These are phyloP conservation scores for Blechomonas ayalai DNA, from an alignment of 208 protist genomes.

Conservation along the genomic window DNA sequence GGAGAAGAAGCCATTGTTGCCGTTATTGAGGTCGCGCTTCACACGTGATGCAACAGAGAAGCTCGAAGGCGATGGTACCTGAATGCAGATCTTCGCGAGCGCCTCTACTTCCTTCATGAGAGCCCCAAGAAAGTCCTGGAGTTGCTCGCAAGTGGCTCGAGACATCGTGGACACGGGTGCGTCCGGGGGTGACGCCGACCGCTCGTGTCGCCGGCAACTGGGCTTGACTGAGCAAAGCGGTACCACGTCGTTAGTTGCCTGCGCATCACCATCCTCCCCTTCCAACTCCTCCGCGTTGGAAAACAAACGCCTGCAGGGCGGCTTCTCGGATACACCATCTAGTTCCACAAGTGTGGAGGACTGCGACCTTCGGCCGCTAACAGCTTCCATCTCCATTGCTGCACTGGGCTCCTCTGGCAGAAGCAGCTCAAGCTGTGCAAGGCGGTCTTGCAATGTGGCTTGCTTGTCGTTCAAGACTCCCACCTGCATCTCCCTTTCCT, in stretches of 20 bases:
- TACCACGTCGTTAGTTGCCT: too few species aligned
- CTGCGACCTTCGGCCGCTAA: too few species aligned
- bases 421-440: slow-evolving; percentile 19
- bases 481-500: slow-evolving; percentile 40
- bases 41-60: background rate
- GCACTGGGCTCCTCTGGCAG: slow-evolving; percentile 7
- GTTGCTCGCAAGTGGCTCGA: slow-evolving; percentile 14
- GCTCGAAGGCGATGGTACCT: slow-evolving; percentile 22
- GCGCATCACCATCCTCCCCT: too few species aligned
- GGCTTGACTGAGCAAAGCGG: too few species aligned
- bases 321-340: too few species aligned
- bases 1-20: slow-evolving; percentile 47
- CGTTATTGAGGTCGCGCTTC: slow-evolving; percentile 10
- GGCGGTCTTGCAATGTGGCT: slow-evolving; percentile 22
- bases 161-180: too few species aligned
- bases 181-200: too few species aligned
- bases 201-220: too few species aligned
- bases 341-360: too few species aligned
- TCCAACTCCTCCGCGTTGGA: too few species aligned
- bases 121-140: slow-evolving; percentile 22
- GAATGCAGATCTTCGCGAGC: slow-evolving; percentile 40
- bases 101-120: slow-evolving; percentile 31
- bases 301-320: too few species aligned
- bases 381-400: slow-evolving; percentile 3
- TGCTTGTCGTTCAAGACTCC: slow-evolving; percentile 17